Evolutionary conservation across 2,329 filamentous ascomycete genomes (phyloP), one percentile per base, ranked within the genome.

Genomic region (Pezicula rhizophila): DNA sequence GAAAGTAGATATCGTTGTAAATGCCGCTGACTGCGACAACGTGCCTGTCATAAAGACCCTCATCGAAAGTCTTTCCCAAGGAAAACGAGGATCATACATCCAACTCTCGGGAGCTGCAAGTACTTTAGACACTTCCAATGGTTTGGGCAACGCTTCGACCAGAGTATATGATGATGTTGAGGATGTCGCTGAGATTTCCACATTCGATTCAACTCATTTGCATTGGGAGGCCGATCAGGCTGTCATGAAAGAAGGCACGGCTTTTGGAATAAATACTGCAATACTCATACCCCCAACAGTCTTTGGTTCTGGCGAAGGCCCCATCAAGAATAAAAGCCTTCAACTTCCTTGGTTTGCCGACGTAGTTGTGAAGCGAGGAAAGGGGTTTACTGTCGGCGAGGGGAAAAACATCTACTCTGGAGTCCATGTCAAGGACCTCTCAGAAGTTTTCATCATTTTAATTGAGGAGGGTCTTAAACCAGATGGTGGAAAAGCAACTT

Each of bases 201-300:
- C 56, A 2, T 53, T 76, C 2, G 73, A 75, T 0, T 69, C 75
- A 52, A 52, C 60, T 0, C 71, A 64, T 18, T 61, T 43, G 1
- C 78, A 83, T 59, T 70, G 76, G 7, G 70, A 75, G 52, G 73
- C 80, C 5, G 79, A 83, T 60, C 72, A 76, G 52, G 69, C 80
- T 17, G 68, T 82, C 8, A 55, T 66, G 52, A 62, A 61, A 2
- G 42, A 41, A 25, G 68, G 70, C n/a, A 46, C 49, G 25, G 20
- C 42, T 25, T 33, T 44, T 3, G 64, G 64, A 3, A 65, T 79
- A 20, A 74, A 73, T 57, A 77, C 75, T 0, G 78, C 70, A 18
- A 73, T 83, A 23, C 70, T 83, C 4, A 78, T 73, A 50, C 79
- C 80, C 11, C 76, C 77, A 0, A 73, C 69, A 2, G 80, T 83